Evolutionary conservation across 305 asterid species (phyloP).

Genomic region (Euphrasia arctica): DNA sequence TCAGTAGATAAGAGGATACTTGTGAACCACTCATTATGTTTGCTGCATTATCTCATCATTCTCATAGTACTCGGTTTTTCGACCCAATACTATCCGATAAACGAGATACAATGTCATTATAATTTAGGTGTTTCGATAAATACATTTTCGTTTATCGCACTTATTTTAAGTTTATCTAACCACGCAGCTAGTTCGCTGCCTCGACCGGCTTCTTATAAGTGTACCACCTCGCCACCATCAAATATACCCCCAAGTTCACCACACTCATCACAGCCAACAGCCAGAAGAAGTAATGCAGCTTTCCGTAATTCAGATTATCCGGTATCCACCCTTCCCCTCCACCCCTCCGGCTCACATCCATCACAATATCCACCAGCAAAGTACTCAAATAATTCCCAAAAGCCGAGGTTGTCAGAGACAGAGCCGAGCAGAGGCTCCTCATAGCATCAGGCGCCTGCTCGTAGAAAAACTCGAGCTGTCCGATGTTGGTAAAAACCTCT

Average conservation of each 20-base stretch:
- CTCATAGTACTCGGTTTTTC: neutral
- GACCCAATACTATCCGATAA: neutral
- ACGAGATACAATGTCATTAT: neutral
- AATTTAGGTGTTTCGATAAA: neutral
- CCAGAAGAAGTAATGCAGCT: constrained; percentile 41
- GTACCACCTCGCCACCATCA: constrained; percentile 32
- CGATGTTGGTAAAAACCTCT: constrained; percentile 41
- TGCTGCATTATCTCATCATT: constrained; percentile 3
- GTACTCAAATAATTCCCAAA: constrained; percentile 36
- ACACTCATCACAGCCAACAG: constrained; percentile 37
- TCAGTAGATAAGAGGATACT: constrained; percentile 15
- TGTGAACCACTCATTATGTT: constrained; percentile 33
- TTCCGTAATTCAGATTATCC: constrained; percentile 35
- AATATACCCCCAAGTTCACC: constrained; percentile 34
- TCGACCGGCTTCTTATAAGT: constrained; percentile 39
- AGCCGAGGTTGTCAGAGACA: constrained; percentile 35
- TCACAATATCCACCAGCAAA: constrained; percentile 33
- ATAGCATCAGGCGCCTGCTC: constrained; percentile 52
- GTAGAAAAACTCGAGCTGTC: constrained; percentile 44
- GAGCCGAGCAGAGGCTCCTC: constrained; percentile 46
- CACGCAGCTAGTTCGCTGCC: neutral
- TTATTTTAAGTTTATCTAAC: no score
- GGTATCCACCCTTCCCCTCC: constrained; percentile 41
- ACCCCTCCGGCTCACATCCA: constrained; percentile 24
- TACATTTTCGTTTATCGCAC: no score